Evolutionary conservation across 2,329 filamentous ascomycete genomes (phyloP).

Genomic region (Knoxdaviesia capensis): DNA sequence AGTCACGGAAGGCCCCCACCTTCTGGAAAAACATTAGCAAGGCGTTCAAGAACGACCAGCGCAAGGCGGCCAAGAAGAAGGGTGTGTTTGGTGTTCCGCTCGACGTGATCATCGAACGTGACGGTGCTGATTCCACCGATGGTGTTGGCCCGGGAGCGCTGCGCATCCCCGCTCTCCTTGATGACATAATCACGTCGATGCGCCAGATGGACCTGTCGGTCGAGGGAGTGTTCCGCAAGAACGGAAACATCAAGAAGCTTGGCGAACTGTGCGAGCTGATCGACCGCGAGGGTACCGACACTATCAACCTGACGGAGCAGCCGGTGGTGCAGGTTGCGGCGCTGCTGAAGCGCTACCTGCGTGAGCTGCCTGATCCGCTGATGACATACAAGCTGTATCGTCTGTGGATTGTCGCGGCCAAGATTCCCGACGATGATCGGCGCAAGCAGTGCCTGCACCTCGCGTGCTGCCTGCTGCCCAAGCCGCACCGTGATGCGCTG

Average conservation of each 20-base stretch:
- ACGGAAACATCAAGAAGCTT: slow-evolving; percentile 90
- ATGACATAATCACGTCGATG: slow-evolving; percentile 87
- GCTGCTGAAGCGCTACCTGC: slow-evolving; percentile 82
- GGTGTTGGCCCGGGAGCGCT: slow-evolving; percentile 83
- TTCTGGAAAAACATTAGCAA: slow-evolving; percentile 99
- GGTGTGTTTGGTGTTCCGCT: slow-evolving; percentile 82
- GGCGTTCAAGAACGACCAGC: slow-evolving; percentile 74
- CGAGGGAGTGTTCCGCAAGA: slow-evolving; percentile 96
- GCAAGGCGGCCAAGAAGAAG: slow-evolving; percentile 68
- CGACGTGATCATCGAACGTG: slow-evolving; percentile 75
- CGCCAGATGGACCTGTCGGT: slow-evolving; percentile 98
- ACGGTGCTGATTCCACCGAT: slow-evolving; percentile 93
- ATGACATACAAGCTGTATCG: slow-evolving; percentile 89
- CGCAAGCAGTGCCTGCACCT: slow-evolving; percentile 74
- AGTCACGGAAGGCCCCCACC: slow-evolving; percentile 69
- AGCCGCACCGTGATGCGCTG: slow-evolving; percentile 78
- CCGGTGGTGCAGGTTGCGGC: slow-evolving; percentile 88
- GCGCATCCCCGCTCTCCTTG: slow-evolving; percentile 82
- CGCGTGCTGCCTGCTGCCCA: slow-evolving; percentile 80
- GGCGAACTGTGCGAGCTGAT: slow-evolving; percentile 73
- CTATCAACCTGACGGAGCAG: slow-evolving; percentile 70
- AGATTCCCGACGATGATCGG: slow-evolving; percentile 64
- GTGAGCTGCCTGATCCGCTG: slow-evolving; percentile 83
- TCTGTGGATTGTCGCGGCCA: slow-evolving; percentile 77
- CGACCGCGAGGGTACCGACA: slow-evolving; percentile 67